A percentile compares a stretch with the other conserved stretches of the same genome.
Evolutionary conservation across 2,329 filamentous ascomycete species (phyloP).

Genomic region (Akanthomyces muscarius): DNA sequence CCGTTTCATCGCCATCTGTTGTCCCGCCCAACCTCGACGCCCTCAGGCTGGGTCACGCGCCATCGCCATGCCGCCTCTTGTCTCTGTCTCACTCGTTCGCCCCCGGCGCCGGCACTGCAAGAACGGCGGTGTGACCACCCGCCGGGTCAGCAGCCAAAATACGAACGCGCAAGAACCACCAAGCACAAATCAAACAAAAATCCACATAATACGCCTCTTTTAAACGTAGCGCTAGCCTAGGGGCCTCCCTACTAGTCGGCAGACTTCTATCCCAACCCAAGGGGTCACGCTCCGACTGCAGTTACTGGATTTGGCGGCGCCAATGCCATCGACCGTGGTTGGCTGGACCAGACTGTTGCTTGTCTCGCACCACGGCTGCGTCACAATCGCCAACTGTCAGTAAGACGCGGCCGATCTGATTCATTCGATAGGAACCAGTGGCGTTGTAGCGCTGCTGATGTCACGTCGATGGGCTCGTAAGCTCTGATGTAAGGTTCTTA

Average conservation of each 20-base stretch:
- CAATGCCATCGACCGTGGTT: conserved; percentile 8
- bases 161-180: not conserved
- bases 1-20: not conserved
- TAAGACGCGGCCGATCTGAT: not conserved
- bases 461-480: not conserved
- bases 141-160: conserved; percentile 5
- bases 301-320: conserved; percentile 13
- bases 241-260: not conserved
- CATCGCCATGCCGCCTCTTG: not conserved
- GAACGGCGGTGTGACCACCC: conserved; percentile 11
- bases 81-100: conserved; percentile 2
- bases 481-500: not conserved
- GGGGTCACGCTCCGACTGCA: conserved; percentile 7
- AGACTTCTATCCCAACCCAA: not conserved
- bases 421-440: not conserved
- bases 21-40: not conserved
- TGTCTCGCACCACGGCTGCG: not conserved
- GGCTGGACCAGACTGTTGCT: not conserved
- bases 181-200: not conserved
- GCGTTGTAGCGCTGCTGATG: not conserved
- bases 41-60: not conserved
- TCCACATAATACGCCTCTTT: conserved; percentile 15
- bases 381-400: not conserved
- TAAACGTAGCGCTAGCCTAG: conserved; percentile 1
- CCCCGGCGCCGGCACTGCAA: not conserved